Conservation (phyloP, 176 grass and related monocot genomes). For the Aegilops longissima region DNA sequence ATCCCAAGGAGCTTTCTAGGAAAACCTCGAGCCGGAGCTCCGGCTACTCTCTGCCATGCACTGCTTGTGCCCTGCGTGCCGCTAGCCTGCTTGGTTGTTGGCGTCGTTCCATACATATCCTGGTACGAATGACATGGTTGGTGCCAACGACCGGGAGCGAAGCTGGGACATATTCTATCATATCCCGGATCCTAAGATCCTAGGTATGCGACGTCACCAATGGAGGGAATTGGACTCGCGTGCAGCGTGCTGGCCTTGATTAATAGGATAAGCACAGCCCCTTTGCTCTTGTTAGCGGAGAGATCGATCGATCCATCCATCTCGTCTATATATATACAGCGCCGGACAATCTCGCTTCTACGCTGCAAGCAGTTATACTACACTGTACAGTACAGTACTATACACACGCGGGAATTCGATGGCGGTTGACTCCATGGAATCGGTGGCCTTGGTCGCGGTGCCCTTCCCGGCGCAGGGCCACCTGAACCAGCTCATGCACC, state of each 20-base stretch:
- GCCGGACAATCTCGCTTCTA: not conserved
- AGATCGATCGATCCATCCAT: not conserved
- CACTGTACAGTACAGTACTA: not conserved
- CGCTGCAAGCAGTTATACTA: not conserved
- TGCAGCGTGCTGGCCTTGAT: not conserved
- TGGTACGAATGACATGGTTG: no score
- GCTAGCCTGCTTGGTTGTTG: not conserved
- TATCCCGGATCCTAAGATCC: no score
- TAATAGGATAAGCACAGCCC: not conserved
- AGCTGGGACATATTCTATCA: no score
- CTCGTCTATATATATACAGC: not conserved
- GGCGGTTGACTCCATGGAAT: not conserved
- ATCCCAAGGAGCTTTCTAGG: not conserved
- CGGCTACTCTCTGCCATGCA: not conserved
- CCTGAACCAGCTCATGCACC: constrained; percentile 20
- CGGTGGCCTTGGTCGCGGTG: not conserved
- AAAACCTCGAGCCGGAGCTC: not conserved
- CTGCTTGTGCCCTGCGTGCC: not conserved
- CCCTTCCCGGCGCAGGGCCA: constrained; percentile 10
- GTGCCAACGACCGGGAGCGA: no score
- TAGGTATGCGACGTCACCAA: not conserved
- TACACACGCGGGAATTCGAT: not conserved
- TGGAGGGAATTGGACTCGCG: not conserved
- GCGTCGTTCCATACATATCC: not conserved
- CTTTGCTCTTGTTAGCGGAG: no score